Evolutionary conservation across 2,329 filamentous ascomycete genomes (phyloP).

Genomic region (Tetracladium maxilliforme): DNA sequence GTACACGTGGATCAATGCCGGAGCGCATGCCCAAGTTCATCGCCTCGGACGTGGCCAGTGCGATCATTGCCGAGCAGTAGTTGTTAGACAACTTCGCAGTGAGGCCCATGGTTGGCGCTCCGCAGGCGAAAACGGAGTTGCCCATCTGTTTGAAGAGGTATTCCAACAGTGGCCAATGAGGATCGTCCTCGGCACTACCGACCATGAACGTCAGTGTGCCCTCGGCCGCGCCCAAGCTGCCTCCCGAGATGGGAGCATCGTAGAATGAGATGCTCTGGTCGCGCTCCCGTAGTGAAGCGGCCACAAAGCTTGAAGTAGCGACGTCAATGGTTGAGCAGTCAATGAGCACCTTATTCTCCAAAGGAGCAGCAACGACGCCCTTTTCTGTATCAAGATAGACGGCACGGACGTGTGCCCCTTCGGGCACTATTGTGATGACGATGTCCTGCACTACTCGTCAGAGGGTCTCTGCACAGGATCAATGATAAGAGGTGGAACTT

Average conservation of each 20-base stretch:
- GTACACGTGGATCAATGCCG: slow-evolving; percentile 36
- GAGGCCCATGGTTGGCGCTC: slow-evolving; percentile 36
- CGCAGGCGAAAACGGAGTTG: slow-evolving; percentile 36
- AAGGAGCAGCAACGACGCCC: slow-evolving; percentile 30
- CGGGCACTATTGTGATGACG: slow-evolving; percentile 54
- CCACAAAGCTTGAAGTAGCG: slow-evolving; percentile 27
- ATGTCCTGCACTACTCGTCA: slow-evolving; percentile 32
- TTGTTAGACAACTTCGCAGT: slow-evolving; percentile 47
- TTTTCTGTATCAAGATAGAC: slow-evolving; percentile 33
- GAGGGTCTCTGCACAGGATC: no score
- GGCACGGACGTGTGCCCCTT: slow-evolving; percentile 51
- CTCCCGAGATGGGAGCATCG: slow-evolving; percentile 20
- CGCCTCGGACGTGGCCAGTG: slow-evolving; percentile 40
- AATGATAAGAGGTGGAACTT: slow-evolving; percentile 15
- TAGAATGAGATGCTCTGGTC: slow-evolving; percentile 12
- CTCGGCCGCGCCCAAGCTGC: slow-evolving; percentile 15
- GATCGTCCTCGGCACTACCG: slow-evolving; percentile 12
- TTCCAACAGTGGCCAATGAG: slow-evolving; percentile 25
- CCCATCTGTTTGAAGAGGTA: slow-evolving; percentile 34
- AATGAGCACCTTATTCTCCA: slow-evolving; percentile 39
- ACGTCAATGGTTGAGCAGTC: slow-evolving; percentile 64
- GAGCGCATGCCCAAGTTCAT: slow-evolving; percentile 44
- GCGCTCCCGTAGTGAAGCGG: slow-evolving; percentile 2
- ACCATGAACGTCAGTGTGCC: slow-evolving; percentile 21
- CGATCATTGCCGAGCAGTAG: slow-evolving; percentile 42